Percentiles rank a stretch among this genome's conserved stretches.
phyloP scores from a whole-genome alignment of 2,329 filamentous ascomycete species.

The Emydomyces testavorans region DNA sequence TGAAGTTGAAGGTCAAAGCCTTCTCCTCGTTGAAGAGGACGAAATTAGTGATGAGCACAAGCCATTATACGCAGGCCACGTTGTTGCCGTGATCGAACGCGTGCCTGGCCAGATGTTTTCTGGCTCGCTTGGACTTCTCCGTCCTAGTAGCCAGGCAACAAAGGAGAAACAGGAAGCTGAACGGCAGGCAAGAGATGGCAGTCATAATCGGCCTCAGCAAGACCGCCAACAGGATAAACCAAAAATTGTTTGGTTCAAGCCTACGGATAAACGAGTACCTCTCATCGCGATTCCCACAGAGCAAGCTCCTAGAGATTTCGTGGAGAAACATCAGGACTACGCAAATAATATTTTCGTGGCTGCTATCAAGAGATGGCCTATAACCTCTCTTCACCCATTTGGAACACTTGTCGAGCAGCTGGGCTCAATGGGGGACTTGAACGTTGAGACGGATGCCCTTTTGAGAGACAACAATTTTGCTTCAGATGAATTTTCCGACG shows the following conservation, averaged over 20 bases:
- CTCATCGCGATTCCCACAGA: constrained; percentile 97
- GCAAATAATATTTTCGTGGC: constrained; percentile 97
- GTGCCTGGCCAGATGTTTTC: constrained; percentile 99
- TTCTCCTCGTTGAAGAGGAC: constrained; percentile 93
- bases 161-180: constrained; percentile 99
- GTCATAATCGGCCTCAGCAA: constrained; percentile 59
- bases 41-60: constrained; percentile 98
- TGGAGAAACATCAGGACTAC: constrained; percentile 96
- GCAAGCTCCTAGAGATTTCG: constrained; percentile 92
- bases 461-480: constrained; percentile 98
- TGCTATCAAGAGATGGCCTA: constrained; percentile 98
- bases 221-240: constrained; percentile 87
- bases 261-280: constrained; percentile 95
- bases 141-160: constrained; percentile 93
- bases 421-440: constrained; percentile 91
- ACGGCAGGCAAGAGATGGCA: constrained; percentile 77
- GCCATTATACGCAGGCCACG: constrained; percentile 89
- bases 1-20: constrained; percentile 93
- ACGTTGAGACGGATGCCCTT: constrained; percentile 93
- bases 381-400: constrained; percentile 97
- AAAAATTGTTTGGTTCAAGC: constrained; percentile 99
- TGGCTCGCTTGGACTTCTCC: constrained; percentile 81
- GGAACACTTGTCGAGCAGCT: constrained; percentile 95
- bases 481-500: constrained; percentile 93
- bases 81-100: constrained; percentile 94